Conservation (phyloP, 2,329 filamentous ascomycete species). For the Claviceps maximensis region DNA sequence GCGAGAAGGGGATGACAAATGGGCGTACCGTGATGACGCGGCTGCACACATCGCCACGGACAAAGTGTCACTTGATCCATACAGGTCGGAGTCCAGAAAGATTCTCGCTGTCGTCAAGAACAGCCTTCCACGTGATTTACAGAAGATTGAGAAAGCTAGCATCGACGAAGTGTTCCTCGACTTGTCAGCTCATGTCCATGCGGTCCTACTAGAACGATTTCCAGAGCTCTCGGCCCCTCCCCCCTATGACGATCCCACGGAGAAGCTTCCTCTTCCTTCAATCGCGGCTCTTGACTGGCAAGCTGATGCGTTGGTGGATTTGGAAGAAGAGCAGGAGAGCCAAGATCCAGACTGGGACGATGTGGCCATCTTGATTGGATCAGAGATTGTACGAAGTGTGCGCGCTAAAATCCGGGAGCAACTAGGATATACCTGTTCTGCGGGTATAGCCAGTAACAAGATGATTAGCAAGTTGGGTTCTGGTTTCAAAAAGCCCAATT, state of each 20-base stretch:
- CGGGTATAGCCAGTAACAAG: slow-evolving; percentile 80
- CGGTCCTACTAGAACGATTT: slow-evolving; percentile 60
- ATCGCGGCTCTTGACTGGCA: slow-evolving; percentile 67
- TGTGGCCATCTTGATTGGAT: slow-evolving; percentile 71
- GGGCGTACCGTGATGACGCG: slow-evolving; percentile 80
- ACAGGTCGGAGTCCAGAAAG: slow-evolving; percentile 69
- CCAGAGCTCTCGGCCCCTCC: slow-evolving; percentile 52
- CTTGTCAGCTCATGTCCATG: slow-evolving; percentile 71
- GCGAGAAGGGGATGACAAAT: slow-evolving; percentile 80
- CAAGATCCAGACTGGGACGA: slow-evolving; percentile 95
- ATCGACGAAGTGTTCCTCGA: slow-evolving; percentile 96
- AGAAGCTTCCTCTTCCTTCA: slow-evolving; percentile 57
- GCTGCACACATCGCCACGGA: slow-evolving; percentile 68
- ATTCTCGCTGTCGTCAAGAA: slow-evolving; percentile 73
- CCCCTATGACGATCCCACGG: slow-evolving; percentile 60
- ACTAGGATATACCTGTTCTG: slow-evolving; percentile 83
- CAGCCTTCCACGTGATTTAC: slow-evolving; percentile 47
- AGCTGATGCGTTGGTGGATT: slow-evolving; percentile 66
- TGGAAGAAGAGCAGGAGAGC: slow-evolving; percentile 63
- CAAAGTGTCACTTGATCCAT: slow-evolving; percentile 91
- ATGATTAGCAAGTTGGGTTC: slow-evolving; percentile 91
- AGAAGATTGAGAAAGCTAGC: slow-evolving; percentile 81
- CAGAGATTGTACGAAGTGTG: slow-evolving; percentile 73
- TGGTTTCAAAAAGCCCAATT: slow-evolving; percentile 82
- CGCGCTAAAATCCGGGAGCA: slow-evolving; percentile 53